Evolutionary conservation across 805 yeast species (phyloP), one percentile per base, ranked within the genome.

Genomic region (Lipomyces lipofer): DNA sequence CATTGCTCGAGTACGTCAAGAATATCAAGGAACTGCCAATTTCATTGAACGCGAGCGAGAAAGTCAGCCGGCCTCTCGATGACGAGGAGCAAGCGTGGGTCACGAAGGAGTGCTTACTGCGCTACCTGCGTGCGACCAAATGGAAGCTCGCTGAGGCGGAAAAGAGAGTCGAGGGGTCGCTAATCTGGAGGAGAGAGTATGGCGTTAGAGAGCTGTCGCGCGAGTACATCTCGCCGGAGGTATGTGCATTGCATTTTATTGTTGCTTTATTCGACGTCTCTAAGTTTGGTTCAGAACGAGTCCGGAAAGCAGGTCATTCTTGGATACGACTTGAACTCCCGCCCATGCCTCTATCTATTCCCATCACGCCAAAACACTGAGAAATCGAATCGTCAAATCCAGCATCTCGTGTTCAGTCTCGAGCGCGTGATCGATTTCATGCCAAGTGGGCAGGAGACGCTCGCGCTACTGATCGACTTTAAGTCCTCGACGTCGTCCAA

Each of bases 341-440:
- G 99, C 68, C 98, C 99, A 3, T 92, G 97, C 66, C 73, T 94
- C 32, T 92, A 92, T 69, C 77, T 94, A 68, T 86, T 88, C 69
- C 95, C 96, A 0, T 98, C 98, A 12, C 81, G 96, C 68, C 99
- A 94, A 72, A 94, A 94, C 73, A 94, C 99, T 13, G 88, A 88
- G 66, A 82, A 94, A 2, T 82, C 94, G 1, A 85, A 83, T 59
- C 80, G 92, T 64, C 99, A 94, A 68, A 97, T 94, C n/a, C 95
- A 94, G 71, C 97, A 90, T 69, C 75, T 94, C 68, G 98, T 94
- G 5, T 92, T 78, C 73, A 86, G 86, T 90, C 77, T 94, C 50
- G 99, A 94, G 71, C 78, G 91, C 55, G 96, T 87, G 40, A 91
- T 92, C 53, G 95, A 90, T 70, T 88, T 81, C 70, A 92, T 94